These are phyloP conservation scores for Botrytis aclada DNA, from an alignment of 2,329 filamentous ascomycete species.

Conservation along the genomic window DNA sequence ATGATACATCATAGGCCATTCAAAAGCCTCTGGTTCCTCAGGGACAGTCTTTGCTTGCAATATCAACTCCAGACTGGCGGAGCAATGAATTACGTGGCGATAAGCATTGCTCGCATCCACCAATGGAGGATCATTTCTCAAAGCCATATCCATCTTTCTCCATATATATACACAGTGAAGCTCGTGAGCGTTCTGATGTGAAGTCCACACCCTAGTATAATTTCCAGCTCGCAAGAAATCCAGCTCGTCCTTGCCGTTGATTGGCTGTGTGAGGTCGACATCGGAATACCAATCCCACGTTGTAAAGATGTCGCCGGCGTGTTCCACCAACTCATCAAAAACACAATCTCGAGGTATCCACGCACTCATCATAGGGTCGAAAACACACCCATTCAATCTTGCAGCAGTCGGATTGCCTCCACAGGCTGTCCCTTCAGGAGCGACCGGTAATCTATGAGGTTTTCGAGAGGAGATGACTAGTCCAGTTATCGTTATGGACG, in stretches of 20 bases:
- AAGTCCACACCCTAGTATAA: conserved; percentile 7
- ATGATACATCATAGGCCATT: background rate
- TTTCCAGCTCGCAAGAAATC: conserved; percentile 1
- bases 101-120: conserved; percentile 4
- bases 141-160: conserved; percentile 6
- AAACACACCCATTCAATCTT: conserved; percentile 1
- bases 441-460: background rate
- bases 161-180: conserved; percentile 2
- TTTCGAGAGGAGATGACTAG: conserved; percentile 1
- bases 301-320: conserved; percentile 2
- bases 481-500: conserved; percentile 1
- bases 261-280: conserved; percentile 5
- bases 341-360: background rate
- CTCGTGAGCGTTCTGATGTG: background rate
- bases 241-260: background rate
- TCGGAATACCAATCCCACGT: conserved; percentile 2
- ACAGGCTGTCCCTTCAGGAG: conserved; percentile 8
- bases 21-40: no score
- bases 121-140: background rate
- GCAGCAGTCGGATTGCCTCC: background rate
- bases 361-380: background rate
- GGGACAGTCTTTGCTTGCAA: background rate
- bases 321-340: conserved; percentile 9
- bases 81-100: background rate
- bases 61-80: background rate